phyloP scores from a whole-genome alignment of 2,329 filamentous ascomycete species.

The Botrytis fragariae region DNA sequence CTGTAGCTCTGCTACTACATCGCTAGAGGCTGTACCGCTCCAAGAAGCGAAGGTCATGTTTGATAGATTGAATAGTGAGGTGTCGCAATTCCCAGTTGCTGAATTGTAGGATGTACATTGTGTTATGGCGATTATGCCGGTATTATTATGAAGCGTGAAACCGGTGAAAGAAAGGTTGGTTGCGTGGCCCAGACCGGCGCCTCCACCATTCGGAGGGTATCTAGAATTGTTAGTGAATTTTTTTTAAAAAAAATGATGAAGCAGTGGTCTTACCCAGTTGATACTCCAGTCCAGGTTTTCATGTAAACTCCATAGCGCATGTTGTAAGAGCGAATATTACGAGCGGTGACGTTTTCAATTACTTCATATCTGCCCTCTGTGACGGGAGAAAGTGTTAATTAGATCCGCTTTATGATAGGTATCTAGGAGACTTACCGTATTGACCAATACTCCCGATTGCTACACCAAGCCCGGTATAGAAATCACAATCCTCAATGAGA shows the following conservation, averaged over 20 bases:
- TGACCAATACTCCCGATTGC: slow-evolving; percentile 58
- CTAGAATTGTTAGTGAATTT: neutral
- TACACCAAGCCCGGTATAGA: slow-evolving; percentile 51
- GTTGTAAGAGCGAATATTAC: slow-evolving; percentile 47
- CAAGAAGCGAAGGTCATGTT: slow-evolving; percentile 32
- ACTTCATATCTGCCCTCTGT: slow-evolving; percentile 45
- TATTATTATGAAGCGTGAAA: slow-evolving; percentile 12
- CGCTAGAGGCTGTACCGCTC: slow-evolving; percentile 24
- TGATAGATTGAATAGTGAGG: slow-evolving; percentile 42
- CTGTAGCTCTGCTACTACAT: slow-evolving; percentile 36
- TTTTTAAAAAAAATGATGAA: neutral
- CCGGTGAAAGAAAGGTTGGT: slow-evolving; percentile 13
- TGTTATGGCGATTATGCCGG: slow-evolving; percentile 37
- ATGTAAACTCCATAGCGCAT: slow-evolving; percentile 45
- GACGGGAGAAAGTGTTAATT: neutral
- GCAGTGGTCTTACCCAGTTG: slow-evolving; percentile 38
- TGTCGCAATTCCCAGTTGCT: slow-evolving; percentile 42
- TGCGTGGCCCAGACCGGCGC: slow-evolving; percentile 49
- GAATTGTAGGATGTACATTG: slow-evolving; percentile 44
- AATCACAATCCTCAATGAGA: slow-evolving; percentile 47
- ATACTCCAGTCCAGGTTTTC: slow-evolving; percentile 58
- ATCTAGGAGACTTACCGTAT: slow-evolving; percentile 38
- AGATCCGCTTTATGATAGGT: no score
- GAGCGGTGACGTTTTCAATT: slow-evolving; percentile 49
- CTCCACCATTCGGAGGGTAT: slow-evolving; percentile 57